A percentile compares a stretch with the other conserved stretches of the same genome.
These are phyloP conservation scores for Trichoderma breve DNA, from an alignment of 2,329 filamentous ascomycete genomes.

Conservation along the genomic window DNA sequence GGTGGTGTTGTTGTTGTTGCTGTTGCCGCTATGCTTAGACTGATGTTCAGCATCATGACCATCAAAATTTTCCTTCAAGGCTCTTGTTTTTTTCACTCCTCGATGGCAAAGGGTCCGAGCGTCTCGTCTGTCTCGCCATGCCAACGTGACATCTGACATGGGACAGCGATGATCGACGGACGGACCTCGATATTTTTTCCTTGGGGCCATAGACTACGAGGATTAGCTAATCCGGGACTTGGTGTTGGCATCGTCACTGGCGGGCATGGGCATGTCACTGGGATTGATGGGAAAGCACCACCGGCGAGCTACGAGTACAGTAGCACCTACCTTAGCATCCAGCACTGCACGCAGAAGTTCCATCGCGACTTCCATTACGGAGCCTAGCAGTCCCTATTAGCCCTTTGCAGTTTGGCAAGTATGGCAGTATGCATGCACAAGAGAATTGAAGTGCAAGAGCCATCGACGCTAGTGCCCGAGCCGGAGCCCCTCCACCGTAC, in stretches of 20 bases:
- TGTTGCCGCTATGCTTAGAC: background rate
- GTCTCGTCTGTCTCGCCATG: background rate
- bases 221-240: conserved; percentile 14
- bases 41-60: background rate
- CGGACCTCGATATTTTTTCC: background rate
- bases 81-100: background rate
- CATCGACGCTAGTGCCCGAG: conserved; percentile 15
- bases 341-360: conserved; percentile 7
- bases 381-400: background rate
- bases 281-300: background rate
- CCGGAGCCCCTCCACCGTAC: background rate
- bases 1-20: background rate
- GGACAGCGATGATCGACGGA: conserved; percentile 8
- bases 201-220: background rate
- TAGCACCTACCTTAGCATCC: background rate
- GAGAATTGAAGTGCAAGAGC: background rate
- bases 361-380: conserved; percentile 14
- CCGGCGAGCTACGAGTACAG: background rate
- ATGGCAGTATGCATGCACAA: background rate
- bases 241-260: background rate
- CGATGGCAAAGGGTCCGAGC: background rate
- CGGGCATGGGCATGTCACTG: background rate
- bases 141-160: conserved; percentile 1
- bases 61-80: background rate
- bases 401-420: background rate